phyloP scores from a whole-genome alignment of 2,329 filamentous ascomycete species.

The Zymoseptoria brevis region DNA sequence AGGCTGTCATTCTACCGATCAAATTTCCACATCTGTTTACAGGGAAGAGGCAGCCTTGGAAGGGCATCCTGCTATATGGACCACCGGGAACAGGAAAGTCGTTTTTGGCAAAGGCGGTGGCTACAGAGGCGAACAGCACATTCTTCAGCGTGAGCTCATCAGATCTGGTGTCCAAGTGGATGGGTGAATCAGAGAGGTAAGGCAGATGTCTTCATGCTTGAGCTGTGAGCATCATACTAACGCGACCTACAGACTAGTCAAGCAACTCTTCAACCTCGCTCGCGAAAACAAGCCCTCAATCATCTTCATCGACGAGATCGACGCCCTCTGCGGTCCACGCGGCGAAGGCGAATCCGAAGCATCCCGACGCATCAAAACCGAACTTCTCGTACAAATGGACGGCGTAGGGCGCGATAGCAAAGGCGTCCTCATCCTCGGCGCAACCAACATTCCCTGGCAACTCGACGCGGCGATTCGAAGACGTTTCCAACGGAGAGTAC shows the following conservation, averaged over 20 bases:
- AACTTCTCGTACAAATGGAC: constrained; percentile 98
- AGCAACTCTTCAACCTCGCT: constrained; percentile 94
- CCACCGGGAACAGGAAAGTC: constrained; percentile 96
- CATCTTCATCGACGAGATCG: constrained; percentile 97
- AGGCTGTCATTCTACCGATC: constrained; percentile 94
- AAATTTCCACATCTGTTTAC: constrained; percentile 96
- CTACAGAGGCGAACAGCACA: constrained; percentile 96
- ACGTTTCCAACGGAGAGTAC: constrained; percentile 91
- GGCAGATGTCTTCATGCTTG: constrained; percentile 16
- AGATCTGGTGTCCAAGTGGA: constrained; percentile 98
- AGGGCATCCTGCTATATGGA: constrained; percentile 91
- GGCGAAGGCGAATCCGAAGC: constrained; percentile 96
- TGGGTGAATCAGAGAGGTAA: constrained; percentile 97
- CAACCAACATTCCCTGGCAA: constrained; percentile 98
- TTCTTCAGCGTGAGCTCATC: constrained; percentile 98
- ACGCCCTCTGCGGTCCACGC: constrained; percentile 88
- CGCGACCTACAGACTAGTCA: constrained; percentile 62
- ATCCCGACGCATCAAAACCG: constrained; percentile 94
- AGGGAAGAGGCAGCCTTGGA: constrained; percentile 96
- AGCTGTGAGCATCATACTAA: constrained; percentile 1
- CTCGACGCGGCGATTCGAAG: constrained; percentile 90
- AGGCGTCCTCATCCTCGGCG: constrained; percentile 87
- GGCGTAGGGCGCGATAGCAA: constrained; percentile 93
- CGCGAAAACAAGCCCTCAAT: constrained; percentile 97
- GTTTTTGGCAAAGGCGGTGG: constrained; percentile 93